Percentiles rank a stretch among this genome's conserved stretches.
Conservation (phyloP, 306 rosid species). For the Canavalia ensiformis region DNA sequence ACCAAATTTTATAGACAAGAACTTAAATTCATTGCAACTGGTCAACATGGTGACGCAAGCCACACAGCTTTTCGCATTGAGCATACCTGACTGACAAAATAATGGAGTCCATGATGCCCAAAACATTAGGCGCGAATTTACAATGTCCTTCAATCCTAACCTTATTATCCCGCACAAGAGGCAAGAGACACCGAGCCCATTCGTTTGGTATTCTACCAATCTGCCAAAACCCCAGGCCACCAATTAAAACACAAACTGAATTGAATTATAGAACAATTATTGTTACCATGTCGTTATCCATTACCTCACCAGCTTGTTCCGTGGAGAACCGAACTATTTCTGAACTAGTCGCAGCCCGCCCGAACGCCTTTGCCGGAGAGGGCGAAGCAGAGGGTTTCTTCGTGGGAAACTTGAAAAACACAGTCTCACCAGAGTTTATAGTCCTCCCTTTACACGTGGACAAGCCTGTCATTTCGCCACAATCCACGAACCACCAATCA, state of each 20-base stretch:
- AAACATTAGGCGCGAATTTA: conserved; percentile 71
- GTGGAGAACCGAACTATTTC: conserved; percentile 91
- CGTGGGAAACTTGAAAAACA: conserved; percentile 71
- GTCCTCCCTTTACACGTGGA: conserved; percentile 90
- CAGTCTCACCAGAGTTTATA: conserved; percentile 73
- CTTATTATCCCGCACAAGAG: conserved; percentile 81
- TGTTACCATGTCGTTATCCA: neutral
- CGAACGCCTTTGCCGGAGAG: conserved; percentile 71
- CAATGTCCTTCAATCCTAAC: conserved; percentile 78
- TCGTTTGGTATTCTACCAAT: conserved; percentile 95
- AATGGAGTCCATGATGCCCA: conserved; percentile 85
- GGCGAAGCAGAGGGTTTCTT: conserved; percentile 53
- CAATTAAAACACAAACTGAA: conserved; percentile 36
- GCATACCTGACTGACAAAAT: conserved; percentile 77
- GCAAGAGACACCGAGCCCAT: conserved; percentile 94
- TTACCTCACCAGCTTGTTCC: conserved; percentile 80
- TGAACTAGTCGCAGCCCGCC: conserved; percentile 65
- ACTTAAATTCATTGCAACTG: neutral
- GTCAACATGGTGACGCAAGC: neutral
- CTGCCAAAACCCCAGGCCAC: conserved; percentile 53
- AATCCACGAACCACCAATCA: conserved; percentile 86
- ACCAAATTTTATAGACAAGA: neutral
- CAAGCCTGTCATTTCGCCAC: conserved; percentile 70
- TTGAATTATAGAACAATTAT: neutral
- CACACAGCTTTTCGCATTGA: neutral